These are phyloP conservation scores for Globisporangium spinosum DNA, from an alignment of 352 stramenopile species.

Conservation along the genomic window DNA sequence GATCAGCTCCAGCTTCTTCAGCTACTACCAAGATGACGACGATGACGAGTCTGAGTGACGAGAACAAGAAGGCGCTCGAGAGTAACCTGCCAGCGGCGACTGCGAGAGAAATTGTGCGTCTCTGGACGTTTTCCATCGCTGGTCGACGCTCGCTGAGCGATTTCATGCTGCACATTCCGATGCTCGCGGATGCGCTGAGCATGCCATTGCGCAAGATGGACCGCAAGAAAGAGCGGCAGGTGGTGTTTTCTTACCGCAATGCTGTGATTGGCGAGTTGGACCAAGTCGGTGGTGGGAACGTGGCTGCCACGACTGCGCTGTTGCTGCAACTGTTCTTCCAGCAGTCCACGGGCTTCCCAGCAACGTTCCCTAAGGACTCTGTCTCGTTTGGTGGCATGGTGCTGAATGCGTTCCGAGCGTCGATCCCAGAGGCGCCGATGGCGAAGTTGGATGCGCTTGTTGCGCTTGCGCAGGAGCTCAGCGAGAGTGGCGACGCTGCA, in stretches of 20 bases:
- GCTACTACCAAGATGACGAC: background rate
- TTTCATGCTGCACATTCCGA: constrained; percentile 55
- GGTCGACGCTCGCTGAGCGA: constrained; percentile 54
- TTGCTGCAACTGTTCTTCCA: constrained; percentile 69
- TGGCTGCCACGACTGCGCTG: constrained; percentile 28
- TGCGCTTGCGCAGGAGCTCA: constrained; percentile 11
- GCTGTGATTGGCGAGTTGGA: constrained; percentile 42
- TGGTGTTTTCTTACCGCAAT: constrained; percentile 66
- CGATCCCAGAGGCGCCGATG: constrained; percentile 33
- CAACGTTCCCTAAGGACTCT: constrained; percentile 38
- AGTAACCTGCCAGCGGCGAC: constrained; percentile 44
- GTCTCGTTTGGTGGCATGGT: constrained; percentile 36
- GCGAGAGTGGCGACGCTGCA: background rate
- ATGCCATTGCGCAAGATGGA: constrained; percentile 79
- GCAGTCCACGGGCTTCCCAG: constrained; percentile 49
- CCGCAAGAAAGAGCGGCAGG: constrained; percentile 78
- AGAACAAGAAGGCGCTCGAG: constrained; percentile 68
- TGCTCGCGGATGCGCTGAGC: constrained; percentile 55
- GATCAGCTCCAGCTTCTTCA: background rate
- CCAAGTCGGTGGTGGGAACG: constrained; percentile 21
- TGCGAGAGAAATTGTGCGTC: constrained; percentile 43
- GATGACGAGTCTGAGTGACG: constrained; percentile 44
- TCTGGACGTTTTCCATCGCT: constrained; percentile 71
- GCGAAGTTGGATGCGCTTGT: constrained; percentile 29
- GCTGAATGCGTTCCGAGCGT: constrained; percentile 37